These are phyloP conservation scores for Diaporthe destruens DNA, from an alignment of 2,329 filamentous ascomycete genomes.

Conservation along the genomic window DNA sequence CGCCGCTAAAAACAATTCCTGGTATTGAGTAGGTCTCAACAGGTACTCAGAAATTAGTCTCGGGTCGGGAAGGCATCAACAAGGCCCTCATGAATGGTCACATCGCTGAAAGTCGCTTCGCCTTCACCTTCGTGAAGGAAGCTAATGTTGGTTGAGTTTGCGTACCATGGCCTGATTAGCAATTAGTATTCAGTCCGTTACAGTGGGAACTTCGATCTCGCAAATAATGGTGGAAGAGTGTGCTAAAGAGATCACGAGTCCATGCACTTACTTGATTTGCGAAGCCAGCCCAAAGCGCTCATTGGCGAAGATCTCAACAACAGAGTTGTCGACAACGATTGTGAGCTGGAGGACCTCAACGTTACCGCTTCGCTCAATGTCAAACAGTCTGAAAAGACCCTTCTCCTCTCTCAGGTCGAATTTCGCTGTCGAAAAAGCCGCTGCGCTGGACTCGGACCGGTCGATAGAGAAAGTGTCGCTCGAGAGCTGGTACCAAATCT, in stretches of 20 bases:
- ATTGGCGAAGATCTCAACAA: constrained; percentile 57
- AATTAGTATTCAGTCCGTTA: not conserved
- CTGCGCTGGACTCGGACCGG: constrained; percentile 56
- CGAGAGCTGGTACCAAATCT: constrained; percentile 58
- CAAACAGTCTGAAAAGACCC: constrained; percentile 56
- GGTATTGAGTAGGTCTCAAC: not conserved
- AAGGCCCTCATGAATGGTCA: not conserved
- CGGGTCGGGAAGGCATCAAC: not conserved
- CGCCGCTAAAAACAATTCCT: not conserved
- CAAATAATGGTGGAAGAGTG: not conserved
- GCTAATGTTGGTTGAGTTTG: not conserved
- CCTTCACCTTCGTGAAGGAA: not conserved
- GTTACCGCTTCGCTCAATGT: constrained; percentile 48
- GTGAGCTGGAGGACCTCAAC: constrained; percentile 56
- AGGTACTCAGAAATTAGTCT: not conserved
- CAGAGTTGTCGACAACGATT: constrained; percentile 55
- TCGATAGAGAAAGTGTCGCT: constrained; percentile 59
- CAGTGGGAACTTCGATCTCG: too few relatives aligned
- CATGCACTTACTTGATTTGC: constrained; percentile 54
- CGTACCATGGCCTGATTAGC: not conserved
- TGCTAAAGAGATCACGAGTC: too few relatives aligned
- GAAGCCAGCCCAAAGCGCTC: constrained; percentile 56
- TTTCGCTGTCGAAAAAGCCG: constrained; percentile 52
- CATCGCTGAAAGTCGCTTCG: not conserved
- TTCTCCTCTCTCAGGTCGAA: constrained; percentile 53